These are phyloP conservation scores for Candida qinlingensis DNA, from an alignment of 805 yeast genomes.

Conservation along the genomic window DNA sequence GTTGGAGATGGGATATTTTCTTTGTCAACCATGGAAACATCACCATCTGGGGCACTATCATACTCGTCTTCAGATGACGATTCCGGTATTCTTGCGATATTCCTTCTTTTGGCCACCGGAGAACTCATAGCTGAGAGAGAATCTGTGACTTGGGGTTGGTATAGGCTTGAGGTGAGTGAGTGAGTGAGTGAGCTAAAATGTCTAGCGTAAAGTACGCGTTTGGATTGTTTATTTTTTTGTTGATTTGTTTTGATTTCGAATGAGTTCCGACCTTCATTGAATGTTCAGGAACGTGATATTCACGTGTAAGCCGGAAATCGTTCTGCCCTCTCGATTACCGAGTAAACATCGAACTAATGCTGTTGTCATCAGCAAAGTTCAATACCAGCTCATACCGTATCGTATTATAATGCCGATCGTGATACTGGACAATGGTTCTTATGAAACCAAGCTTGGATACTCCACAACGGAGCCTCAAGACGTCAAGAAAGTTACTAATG, in stretches of 20 bases:
- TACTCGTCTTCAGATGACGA: conserved; percentile 13
- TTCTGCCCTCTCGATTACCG: not conserved
- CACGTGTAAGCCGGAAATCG: not conserved
- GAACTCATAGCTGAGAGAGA: conserved; percentile 18
- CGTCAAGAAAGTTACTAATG: conserved; percentile 56
- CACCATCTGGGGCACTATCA: conserved; percentile 9
- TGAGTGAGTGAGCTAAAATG: too few relatives aligned
- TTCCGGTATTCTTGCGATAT: conserved; percentile 6
- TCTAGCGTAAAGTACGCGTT: too few relatives aligned
- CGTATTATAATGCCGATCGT: conserved; percentile 27
- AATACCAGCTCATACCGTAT: too few relatives aligned
- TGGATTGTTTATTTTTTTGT: not conserved
- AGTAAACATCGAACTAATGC: too few relatives aligned
- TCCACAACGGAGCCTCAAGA: conserved; percentile 29
- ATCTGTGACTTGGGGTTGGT: not conserved
- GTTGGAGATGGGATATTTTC: conserved; percentile 25
- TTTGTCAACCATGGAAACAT: conserved; percentile 13
- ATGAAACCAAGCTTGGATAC: conserved; percentile 65
- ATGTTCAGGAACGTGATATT: not conserved
- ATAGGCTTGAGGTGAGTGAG: not conserved
- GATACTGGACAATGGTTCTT: conserved; percentile 88
- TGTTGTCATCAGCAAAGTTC: too few relatives aligned
- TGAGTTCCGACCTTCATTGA: not conserved
- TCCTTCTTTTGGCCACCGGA: conserved; percentile 23
- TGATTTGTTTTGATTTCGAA: conserved; percentile 5